Base-by-base conservation (phyloP, 768 basidiomycete species). In the Lactifluus pinguis region DNA sequence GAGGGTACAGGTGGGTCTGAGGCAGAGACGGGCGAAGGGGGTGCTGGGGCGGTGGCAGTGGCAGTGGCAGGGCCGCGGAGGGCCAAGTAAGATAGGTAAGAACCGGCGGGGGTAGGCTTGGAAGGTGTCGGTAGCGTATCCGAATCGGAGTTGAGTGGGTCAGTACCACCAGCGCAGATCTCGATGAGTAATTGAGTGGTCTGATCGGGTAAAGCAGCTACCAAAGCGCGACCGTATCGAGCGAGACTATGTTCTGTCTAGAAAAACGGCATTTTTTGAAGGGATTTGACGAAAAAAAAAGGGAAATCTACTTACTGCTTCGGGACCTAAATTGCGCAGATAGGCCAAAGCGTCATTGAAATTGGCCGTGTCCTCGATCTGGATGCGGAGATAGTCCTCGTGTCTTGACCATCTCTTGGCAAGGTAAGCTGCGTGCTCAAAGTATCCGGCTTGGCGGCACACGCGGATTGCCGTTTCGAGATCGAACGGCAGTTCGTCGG, bases 381-480 rank as follows among this genome's bases (percentile, higher is more conserved):
- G 87, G 51, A 98, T 95, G 60, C 91, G 79, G 44, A 99, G 72
- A 72, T 93, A 98, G 66, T 98, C 95, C 67, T 95, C 92, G 66
- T 98, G 93, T 21, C 89, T 75, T 34, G 87, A 84, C 72, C 93
- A 98, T 69, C 92, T 91, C 74, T 85, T 85, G 19, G 97, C 95
- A 15, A 99, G 80, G 70, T 95, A 98, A 1, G 85, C 83, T 1
- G 95, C 95, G 69, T 98, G 95, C 58, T 94, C 87, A 67, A 91
- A 97, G 72, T 95, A 98, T 0, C 93, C 92, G 1, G 94, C 95
- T 72, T 98, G 95, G 30, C 97, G 81, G 68, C 95, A 98, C 32
- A 98, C 95, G 3, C 93, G 83, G 55, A 99, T 98, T 0, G 94
- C 97, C 0, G 97, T 99, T 63, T 95, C 93, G 47, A 99, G 80